These are phyloP conservation scores for Boletus tomentosulus DNA, from an alignment of 768 basidiomycete species.

Conservation along the genomic window DNA sequence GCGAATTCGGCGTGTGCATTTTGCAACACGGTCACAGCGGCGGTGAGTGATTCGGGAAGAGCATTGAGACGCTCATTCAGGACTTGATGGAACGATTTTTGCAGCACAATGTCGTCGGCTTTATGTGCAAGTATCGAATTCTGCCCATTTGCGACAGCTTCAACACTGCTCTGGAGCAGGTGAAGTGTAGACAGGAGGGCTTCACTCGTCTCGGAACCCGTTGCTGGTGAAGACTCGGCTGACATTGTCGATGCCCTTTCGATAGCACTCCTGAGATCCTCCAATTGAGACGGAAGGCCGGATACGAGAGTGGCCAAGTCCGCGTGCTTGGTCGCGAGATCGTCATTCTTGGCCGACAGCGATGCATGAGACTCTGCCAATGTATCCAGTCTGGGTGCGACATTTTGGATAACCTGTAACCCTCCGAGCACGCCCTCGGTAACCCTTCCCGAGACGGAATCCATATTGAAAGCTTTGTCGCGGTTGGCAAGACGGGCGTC, in stretches of 20 bases:
- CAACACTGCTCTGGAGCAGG: slow-evolving; percentile 47
- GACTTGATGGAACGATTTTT: slow-evolving; percentile 50
- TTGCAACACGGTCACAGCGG: slow-evolving; percentile 53
- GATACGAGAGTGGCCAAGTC: slow-evolving; percentile 41
- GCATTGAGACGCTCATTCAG: slow-evolving; percentile 49
- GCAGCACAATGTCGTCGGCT: slow-evolving; percentile 45
- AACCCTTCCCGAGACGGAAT: slow-evolving; percentile 52
- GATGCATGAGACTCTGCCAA: slow-evolving; percentile 43
- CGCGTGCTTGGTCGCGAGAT: slow-evolving; percentile 38
- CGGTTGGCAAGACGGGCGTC: slow-evolving; percentile 77
- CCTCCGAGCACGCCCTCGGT: slow-evolving; percentile 47
- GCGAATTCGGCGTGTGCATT: slow-evolving; percentile 59
- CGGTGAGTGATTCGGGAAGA: slow-evolving; percentile 57
- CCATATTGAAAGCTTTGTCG: slow-evolving; percentile 65
- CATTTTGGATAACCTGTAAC: slow-evolving; percentile 39
- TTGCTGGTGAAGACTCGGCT: slow-evolving; percentile 15
- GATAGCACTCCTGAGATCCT: slow-evolving; percentile 42
- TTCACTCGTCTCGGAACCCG: slow-evolving; percentile 16
- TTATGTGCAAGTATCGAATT: slow-evolving; percentile 44
- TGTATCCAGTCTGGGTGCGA: slow-evolving; percentile 37
- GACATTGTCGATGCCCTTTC: slow-evolving; percentile 25
- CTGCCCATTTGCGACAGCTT: slow-evolving; percentile 49
- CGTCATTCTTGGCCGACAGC: slow-evolving; percentile 35
- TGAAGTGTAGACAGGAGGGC: slow-evolving; percentile 34
- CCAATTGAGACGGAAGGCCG: slow-evolving; percentile 45